These are phyloP conservation scores for Trifolium subterraneum DNA, from an alignment of 306 rosid genomes.

Conservation along the genomic window DNA sequence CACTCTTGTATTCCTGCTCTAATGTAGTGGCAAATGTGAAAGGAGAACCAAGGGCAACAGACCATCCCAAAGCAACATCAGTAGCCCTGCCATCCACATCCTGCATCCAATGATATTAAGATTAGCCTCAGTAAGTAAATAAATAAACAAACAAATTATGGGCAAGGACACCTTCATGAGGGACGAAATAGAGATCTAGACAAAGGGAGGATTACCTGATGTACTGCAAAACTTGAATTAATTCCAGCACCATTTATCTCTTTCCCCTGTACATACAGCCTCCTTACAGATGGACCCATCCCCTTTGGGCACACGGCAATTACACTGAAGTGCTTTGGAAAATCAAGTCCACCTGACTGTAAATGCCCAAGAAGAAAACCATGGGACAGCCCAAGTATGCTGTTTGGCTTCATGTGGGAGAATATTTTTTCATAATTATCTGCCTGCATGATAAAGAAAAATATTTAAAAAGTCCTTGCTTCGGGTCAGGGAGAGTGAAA, in stretches of 20 bases:
- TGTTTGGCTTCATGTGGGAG: conserved; percentile 88
- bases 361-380: conserved; percentile 98
- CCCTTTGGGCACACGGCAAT: conserved; percentile 99
- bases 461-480: background rate
- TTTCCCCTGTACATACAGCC: conserved; percentile 96
- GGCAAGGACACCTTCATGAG: background rate
- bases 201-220: conserved; percentile 62
- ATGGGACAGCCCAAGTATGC: conserved; percentile 97
- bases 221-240: conserved; percentile 92
- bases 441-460: conserved; percentile 64
- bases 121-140: conserved; percentile 21
- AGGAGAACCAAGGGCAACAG: conserved; percentile 98
- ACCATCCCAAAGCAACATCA: conserved; percentile 96
- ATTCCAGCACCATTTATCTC: conserved; percentile 98
- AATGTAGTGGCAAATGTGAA: conserved; percentile 93
- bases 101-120: conserved; percentile 47
- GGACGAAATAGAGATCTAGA: background rate
- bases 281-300: conserved; percentile 99
- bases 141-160: background rate
- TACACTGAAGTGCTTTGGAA: conserved; percentile 87
- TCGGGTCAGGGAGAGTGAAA: background rate
- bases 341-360: conserved; percentile 85
- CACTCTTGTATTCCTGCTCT: conserved; percentile 96
- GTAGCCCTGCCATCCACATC: conserved; percentile 98
- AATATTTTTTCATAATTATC: conserved; percentile 86